phyloP scores from a whole-genome alignment of 208 protist species.

The Naegleria fowleri region DNA sequence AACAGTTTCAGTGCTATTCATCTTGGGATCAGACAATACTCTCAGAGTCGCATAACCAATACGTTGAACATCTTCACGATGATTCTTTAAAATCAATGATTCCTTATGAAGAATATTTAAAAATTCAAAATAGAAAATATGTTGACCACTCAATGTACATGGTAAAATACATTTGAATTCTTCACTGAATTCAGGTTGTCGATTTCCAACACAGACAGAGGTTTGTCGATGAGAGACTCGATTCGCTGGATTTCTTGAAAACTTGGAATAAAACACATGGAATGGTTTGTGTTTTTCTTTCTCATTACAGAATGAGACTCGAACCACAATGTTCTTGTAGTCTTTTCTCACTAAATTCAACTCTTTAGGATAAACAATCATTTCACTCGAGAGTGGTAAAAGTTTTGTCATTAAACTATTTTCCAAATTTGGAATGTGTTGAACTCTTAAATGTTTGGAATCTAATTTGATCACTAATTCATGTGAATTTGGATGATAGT shows the following conservation, averaged over 20 bases:
- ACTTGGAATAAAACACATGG: background rate
- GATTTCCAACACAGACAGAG: background rate
- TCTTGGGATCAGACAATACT: background rate
- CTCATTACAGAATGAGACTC: background rate
- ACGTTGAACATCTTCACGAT: background rate
- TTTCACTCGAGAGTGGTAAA: background rate
- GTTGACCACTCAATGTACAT: background rate
- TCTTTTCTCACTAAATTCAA: background rate
- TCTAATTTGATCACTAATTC: background rate
- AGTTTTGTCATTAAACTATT: background rate
- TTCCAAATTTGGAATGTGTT: background rate
- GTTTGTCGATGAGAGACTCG: background rate
- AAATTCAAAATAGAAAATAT: background rate
- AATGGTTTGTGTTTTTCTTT: background rate
- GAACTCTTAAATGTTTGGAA: background rate
- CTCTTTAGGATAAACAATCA: background rate
- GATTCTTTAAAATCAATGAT: background rate
- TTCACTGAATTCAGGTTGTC: background rate
- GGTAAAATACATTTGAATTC: constrained; percentile 15
- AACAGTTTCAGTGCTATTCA: background rate
- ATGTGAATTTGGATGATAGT: background rate
- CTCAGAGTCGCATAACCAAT: background rate
- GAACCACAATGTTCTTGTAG: background rate
- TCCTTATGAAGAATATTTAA: background rate
- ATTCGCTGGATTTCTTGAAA: background rate